Conservation (phyloP, 345 rosid genomes). For the Erucastrum elatum region DNA sequence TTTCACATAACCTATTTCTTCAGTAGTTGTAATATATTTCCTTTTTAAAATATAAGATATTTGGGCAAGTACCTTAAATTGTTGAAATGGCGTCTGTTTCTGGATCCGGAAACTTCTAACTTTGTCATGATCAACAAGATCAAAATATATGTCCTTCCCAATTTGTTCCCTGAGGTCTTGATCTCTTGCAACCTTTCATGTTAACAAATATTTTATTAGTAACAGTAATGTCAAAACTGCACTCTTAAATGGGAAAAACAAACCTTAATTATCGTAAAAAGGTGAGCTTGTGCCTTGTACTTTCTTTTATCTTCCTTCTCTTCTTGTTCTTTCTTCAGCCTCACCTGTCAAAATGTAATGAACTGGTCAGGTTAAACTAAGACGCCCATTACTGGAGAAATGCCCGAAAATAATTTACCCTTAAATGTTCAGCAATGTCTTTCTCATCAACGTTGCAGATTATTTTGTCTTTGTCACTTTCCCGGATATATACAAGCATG, state of each 20-base stretch:
- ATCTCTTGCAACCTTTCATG: constrained; percentile 80
- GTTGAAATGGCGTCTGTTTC: constrained; percentile 71
- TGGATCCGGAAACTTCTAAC: constrained; percentile 86
- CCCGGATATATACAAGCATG: constrained; percentile 98
- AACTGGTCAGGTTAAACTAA: constrained; percentile 27
- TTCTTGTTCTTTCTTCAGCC: constrained; percentile 93
- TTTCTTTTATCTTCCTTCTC: constrained; percentile 87
- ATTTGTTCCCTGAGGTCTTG: constrained; percentile 80
- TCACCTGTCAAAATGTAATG: constrained; percentile 52
- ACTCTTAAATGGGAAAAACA: constrained; percentile 4
- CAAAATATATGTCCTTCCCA: constrained; percentile 90
- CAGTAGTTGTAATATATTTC: neutral
- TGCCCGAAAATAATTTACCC: constrained; percentile 55
- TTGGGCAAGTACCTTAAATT: constrained; percentile 66
- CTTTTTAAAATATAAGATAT: neutral
- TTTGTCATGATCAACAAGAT: constrained; percentile 96
- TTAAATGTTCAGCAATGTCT: constrained; percentile 93
- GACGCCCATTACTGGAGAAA: constrained; percentile 3
- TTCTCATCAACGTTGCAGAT: constrained; percentile 95
- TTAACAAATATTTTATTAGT: constrained; percentile 16
- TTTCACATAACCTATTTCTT: constrained; percentile 8
- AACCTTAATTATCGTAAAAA: constrained; percentile 87
- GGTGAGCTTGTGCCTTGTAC: constrained; percentile 92
- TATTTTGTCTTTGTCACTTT: constrained; percentile 93
- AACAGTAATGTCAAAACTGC: constrained; percentile 11